Conservation (phyloP, 148 eudicot genomes). For the Rhododendron griersonianum region DNA sequence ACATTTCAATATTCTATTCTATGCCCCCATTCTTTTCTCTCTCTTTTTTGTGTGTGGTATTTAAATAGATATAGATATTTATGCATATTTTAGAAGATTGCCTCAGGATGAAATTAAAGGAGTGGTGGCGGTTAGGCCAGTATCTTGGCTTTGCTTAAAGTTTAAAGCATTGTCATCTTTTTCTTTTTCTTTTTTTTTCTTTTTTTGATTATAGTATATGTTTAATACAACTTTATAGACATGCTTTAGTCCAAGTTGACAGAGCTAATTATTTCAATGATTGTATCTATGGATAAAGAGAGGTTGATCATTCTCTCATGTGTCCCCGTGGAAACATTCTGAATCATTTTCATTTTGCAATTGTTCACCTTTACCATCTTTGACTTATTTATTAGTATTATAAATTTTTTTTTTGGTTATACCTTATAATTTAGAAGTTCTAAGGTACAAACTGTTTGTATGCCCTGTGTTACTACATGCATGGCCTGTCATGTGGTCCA, state of each 20-base stretch:
- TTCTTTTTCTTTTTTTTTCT: no score
- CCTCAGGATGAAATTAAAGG: not conserved
- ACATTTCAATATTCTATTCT: no score
- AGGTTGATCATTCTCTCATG: not conserved
- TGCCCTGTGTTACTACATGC: no score
- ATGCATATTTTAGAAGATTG: not conserved
- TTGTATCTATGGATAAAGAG: not conserved
- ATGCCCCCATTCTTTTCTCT: not conserved
- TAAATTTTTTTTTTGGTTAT: no score
- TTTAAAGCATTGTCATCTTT: not conserved
- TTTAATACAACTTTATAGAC: not conserved
- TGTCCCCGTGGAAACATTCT: not conserved
- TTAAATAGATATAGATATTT: no score
- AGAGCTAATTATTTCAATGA: not conserved
- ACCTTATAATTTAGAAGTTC: no score
- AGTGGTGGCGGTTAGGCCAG: not conserved
- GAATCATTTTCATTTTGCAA: not conserved
- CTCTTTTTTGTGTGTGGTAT: no score
- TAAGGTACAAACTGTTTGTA: no score
- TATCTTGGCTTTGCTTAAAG: not conserved
- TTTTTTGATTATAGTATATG: not conserved
- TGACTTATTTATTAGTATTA: not conserved
- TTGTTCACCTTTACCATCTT: not conserved
- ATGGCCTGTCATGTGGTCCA: no score
- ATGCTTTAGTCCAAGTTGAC: not conserved